Base-by-base conservation (phyloP, 768 basidiomycete species). In the Gloeostereum incarnatum region DNA sequence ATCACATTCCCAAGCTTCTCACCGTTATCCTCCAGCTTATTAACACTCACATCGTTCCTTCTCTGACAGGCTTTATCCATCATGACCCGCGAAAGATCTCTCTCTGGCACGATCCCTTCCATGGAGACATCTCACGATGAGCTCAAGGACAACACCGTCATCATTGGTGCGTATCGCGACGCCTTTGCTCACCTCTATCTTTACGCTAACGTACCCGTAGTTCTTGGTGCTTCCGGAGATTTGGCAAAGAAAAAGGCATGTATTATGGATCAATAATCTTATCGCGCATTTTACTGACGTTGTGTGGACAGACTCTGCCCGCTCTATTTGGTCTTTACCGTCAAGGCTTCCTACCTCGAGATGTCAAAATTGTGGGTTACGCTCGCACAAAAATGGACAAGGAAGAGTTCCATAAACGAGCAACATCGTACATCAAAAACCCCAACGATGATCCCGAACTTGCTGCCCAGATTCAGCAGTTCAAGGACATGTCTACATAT, bases 231-330 rank as follows among this genome's bases (percentile, higher is more conserved):
- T 3, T 93, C 90, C 40, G 94, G 94, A 27, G 94, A 99, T 69
- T 71, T 99, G 32, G 94, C 94, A 46, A 94, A 96, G 82, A 99
- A 99, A 69, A 99, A 99, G 77, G 92, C 78, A 35, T 34, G 55
- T 39, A 25, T 31, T 16, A 17, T 11, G 23, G n/a, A 39, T 30
- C 22, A 18, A n/a, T 2, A 25, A 11, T 19, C 48, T 14, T 35
- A 34, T 18, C 31, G 26, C 19, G 45, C 25, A 34, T 27, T 46
- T 17, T 23, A 25, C 32, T 45, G 6, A 40, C 22, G 40, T 40
- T 37, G 39, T n/a, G n/a, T 42, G 42, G 23, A 20, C 52, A 96
- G 93, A 98, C 94, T 3, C 85, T 91, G 61, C 94, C 94, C 8
- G 94, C 94, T 19, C 71, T 99, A 39, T 97, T 96, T 58, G 82